These are phyloP conservation scores for Verticillium isaacii DNA, from an alignment of 2,329 filamentous ascomycete species.

Conservation along the genomic window DNA sequence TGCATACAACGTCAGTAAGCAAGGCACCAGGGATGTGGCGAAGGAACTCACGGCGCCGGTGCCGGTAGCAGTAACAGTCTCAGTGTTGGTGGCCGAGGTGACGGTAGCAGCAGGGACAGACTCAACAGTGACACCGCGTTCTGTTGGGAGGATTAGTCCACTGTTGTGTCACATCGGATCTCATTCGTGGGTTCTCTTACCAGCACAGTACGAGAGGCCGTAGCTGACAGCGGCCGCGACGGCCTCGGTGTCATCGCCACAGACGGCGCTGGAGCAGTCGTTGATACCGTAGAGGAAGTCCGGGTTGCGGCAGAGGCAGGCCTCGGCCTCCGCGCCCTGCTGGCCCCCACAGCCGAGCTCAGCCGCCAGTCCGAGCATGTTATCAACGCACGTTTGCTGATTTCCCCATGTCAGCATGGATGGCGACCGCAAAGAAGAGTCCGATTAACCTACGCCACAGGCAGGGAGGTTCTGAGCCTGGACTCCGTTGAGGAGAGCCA, in stretches of 20 bases:
- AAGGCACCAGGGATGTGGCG: background rate
- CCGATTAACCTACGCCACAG: slow-evolving; percentile 45
- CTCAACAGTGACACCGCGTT: background rate
- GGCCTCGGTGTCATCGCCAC: slow-evolving; percentile 26
- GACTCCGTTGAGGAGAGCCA: slow-evolving; percentile 34
- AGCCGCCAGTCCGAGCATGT: slow-evolving; percentile 40
- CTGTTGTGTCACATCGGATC: background rate
- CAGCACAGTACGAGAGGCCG: slow-evolving; percentile 32
- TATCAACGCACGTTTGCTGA: slow-evolving; percentile 42
- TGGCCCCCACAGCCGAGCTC: slow-evolving; percentile 38
- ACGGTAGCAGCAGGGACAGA: background rate
- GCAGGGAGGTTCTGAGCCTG: slow-evolving; percentile 35
- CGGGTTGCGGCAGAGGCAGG: slow-evolving; percentile 41
- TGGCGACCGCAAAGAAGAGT: background rate
- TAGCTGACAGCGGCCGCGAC: slow-evolving; percentile 28
- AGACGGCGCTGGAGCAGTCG: slow-evolving; percentile 44
- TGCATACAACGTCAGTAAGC: background rate
- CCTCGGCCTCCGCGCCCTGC: slow-evolving; percentile 24
- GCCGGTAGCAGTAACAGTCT: slow-evolving; percentile 15
- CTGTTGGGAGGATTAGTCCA: background rate
- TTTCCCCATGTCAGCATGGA: slow-evolving; percentile 8
- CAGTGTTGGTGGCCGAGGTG: slow-evolving; percentile 4
- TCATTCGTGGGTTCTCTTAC: slow-evolving; percentile 17
- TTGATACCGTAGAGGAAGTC: slow-evolving; percentile 45
- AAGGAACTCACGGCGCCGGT: slow-evolving; percentile 1